These are phyloP conservation scores for Lindgomyces ingoldianus DNA, from an alignment of 495 filamentous ascomycete genomes.

Conservation along the genomic window DNA sequence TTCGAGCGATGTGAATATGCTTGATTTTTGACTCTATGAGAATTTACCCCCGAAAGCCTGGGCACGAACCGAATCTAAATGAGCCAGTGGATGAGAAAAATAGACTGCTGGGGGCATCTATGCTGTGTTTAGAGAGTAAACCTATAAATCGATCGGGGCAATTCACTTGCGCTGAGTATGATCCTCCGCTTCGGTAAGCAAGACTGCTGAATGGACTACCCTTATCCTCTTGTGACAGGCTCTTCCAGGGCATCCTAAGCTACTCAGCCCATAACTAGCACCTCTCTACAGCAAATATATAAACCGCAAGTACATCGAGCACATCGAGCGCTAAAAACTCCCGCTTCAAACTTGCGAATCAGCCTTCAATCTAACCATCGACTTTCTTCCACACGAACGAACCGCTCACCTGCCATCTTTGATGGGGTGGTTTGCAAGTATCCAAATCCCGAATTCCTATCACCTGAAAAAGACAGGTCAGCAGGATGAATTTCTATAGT, in stretches of 20 bases:
- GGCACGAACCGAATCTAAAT: no score
- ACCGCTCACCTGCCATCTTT: background rate
- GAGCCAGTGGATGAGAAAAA: no score
- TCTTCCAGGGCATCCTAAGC: background rate
- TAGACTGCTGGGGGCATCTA: no score
- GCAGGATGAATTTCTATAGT: background rate
- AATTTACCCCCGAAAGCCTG: no score
- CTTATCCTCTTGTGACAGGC: no score
- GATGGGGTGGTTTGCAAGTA: background rate
- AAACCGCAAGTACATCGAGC: background rate
- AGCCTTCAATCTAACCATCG: background rate
- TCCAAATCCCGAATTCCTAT: background rate
- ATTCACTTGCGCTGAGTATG: no score
- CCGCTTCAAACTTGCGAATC: background rate
- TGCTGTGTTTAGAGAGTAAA: no score
- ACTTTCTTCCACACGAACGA: background rate
- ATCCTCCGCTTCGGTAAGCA: no score
- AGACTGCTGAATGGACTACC: no score
- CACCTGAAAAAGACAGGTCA: background rate
- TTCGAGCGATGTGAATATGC: no score
- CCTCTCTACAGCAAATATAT: background rate
- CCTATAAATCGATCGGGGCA: no score
- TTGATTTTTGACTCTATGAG: no score
- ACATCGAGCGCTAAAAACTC: background rate
- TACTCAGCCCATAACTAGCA: background rate